Conservation (phyloP, 2,329 filamentous ascomycete species). For the Fonsecaea monophora region DNA sequence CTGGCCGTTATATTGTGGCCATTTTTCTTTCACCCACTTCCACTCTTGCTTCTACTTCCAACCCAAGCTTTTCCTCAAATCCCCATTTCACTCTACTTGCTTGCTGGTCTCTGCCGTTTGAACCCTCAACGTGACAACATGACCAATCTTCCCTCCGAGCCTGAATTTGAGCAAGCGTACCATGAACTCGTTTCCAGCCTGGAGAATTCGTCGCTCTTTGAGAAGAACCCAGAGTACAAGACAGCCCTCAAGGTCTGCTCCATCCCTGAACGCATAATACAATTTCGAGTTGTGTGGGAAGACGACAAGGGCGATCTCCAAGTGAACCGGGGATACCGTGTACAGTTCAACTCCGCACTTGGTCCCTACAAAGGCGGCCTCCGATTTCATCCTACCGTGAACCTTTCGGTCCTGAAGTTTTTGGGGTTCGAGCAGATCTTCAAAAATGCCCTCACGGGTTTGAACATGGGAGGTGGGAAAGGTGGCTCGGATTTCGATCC, state of each 20-base stretch:
- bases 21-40: not conserved
- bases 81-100: not conserved
- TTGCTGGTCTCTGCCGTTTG: not conserved
- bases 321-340: constrained; percentile 93
- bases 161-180: constrained; percentile 99
- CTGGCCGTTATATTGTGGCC: constrained; percentile 4
- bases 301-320: constrained; percentile 87
- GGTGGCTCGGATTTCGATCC: constrained; percentile 98
- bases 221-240: constrained; percentile 93
- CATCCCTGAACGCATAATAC: constrained; percentile 92
- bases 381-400: constrained; percentile 82
- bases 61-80: not conserved
- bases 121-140: constrained; percentile 54
- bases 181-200: constrained; percentile 95
- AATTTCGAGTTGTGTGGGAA: constrained; percentile 98
- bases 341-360: constrained; percentile 97
- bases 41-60: not conserved
- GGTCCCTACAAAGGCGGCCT: constrained; percentile 98
- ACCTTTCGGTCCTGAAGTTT: constrained; percentile 84
- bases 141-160: constrained; percentile 85
- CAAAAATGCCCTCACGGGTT: constrained; percentile 97
- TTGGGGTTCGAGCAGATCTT: constrained; percentile 99
- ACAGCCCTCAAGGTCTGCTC: constrained; percentile 86
- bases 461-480: constrained; percentile 96
- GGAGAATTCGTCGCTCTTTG: constrained; percentile 89